Percentiles rank a stretch among this genome's conserved stretches.
These are phyloP conservation scores for Boletus rufocinnamomeus DNA, from an alignment of 768 basidiomycete species.

Conservation along the genomic window DNA sequence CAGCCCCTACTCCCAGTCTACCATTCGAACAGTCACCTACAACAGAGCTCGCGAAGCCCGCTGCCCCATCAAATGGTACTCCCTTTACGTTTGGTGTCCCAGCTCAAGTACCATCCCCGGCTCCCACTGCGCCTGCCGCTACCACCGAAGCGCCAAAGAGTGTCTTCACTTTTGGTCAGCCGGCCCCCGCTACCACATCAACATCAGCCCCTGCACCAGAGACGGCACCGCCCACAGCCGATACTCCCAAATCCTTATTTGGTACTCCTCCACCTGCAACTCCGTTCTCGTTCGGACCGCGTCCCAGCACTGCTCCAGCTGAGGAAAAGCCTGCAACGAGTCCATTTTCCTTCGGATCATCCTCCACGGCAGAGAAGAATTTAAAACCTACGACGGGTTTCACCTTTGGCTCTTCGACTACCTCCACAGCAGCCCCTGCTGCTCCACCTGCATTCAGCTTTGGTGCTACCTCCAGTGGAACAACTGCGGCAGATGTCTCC, in stretches of 20 bases:
- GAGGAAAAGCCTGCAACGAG: conserved; percentile 26
- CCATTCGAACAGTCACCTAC: conserved; percentile 14
- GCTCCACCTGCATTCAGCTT: conserved; percentile 48
- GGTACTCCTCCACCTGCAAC: conserved; percentile 29
- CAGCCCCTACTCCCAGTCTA: conserved; percentile 5
- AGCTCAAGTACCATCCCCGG: conserved; percentile 4
- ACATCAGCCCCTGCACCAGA: conserved; percentile 10
- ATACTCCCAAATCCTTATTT: conserved; percentile 47
- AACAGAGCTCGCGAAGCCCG: conserved; percentile 10
- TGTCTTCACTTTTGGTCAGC: conserved; percentile 36
- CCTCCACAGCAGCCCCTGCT: conserved; percentile 37
- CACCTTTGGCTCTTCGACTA: conserved; percentile 42
- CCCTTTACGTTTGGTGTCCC: conserved; percentile 35
- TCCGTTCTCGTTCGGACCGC: conserved; percentile 49
- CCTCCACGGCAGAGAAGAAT: conserved; percentile 39
- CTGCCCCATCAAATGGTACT: conserved; percentile 4
- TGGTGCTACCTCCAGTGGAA: conserved; percentile 39
- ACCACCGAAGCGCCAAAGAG: conserved; percentile 35
- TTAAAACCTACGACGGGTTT: conserved; percentile 43
- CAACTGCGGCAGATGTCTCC: conserved; percentile 44
- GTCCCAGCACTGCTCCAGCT: conserved; percentile 23
- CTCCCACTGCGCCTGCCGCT: conserved; percentile 13
- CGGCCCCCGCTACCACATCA: conserved; percentile 13
- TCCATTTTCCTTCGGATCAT: conserved; percentile 34
- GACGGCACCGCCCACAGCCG: conserved; percentile 23